These are phyloP conservation scores for Chamaenerion angustifolium DNA, from an alignment of 345 rosid species.

Conservation along the genomic window DNA sequence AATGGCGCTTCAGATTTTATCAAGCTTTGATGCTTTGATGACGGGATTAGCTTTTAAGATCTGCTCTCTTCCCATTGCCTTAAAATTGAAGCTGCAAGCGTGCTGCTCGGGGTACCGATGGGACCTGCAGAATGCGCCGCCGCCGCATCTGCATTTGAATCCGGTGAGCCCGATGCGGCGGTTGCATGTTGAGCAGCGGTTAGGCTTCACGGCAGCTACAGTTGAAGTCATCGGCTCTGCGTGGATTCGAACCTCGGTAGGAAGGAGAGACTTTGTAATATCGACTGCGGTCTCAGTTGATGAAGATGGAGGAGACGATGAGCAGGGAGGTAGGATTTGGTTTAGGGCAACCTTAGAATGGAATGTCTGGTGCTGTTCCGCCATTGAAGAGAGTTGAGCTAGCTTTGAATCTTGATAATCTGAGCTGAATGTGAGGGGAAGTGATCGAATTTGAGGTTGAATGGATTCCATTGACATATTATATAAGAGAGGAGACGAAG, in stretches of 20 bases:
- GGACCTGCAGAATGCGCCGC: slow-evolving; percentile 47
- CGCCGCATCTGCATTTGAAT: slow-evolving; percentile 73
- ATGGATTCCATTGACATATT: too few species aligned
- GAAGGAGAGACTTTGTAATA: slow-evolving; percentile 10
- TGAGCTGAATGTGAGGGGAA: too few species aligned
- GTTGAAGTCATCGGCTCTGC: slow-evolving; percentile 1
- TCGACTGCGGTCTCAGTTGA: slow-evolving; percentile 1
- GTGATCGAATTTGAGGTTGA: too few species aligned
- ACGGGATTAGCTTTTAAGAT: slow-evolving; percentile 73
- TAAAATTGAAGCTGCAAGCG: slow-evolving; percentile 57
- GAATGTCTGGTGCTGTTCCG: slow-evolving; percentile 43
- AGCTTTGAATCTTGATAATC: too few species aligned
- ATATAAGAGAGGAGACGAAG: too few species aligned
- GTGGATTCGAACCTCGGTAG: slow-evolving; percentile 5
- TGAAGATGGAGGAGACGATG: background rate
- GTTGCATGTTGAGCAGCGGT: slow-evolving; percentile 54
- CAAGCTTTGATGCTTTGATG: slow-evolving; percentile 48
- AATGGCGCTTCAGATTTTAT: slow-evolving; percentile 2
- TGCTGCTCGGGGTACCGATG: slow-evolving; percentile 91
- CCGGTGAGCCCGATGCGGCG: slow-evolving; percentile 77
- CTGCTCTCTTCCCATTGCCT: slow-evolving; percentile 45
- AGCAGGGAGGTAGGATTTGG: slow-evolving; percentile 25
- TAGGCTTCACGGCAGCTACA: slow-evolving; percentile 16
- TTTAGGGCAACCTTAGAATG: slow-evolving; percentile 37
- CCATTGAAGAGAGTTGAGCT: too few species aligned